A percentile compares a stretch with the other conserved stretches of the same genome.
These are phyloP conservation scores for Hypomontagnella monticulosa DNA, from an alignment of 495 filamentous ascomycete genomes.

Conservation along the genomic window DNA sequence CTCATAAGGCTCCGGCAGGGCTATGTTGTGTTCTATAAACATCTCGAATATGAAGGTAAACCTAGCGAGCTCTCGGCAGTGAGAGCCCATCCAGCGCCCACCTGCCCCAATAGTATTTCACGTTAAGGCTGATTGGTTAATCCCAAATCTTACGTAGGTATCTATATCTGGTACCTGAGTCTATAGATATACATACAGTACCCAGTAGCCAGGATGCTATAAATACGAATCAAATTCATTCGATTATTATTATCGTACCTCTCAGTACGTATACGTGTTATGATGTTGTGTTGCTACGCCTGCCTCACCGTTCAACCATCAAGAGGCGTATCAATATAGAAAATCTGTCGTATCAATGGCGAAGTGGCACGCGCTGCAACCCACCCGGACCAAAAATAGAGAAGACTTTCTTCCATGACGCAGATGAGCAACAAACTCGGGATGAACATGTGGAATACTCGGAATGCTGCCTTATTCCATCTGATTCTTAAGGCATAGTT, in stretches of 20 bases:
- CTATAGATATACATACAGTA: background rate
- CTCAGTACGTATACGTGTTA: no score
- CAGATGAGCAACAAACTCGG: conserved; percentile 7
- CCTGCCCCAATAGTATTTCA: conserved; percentile 11
- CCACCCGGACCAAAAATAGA: conserved; percentile 27
- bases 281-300: no score
- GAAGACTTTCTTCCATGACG: conserved; percentile 23
- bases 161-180: conserved; percentile 1
- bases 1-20: no score
- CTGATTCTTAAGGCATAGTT: no score
- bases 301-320: background rate
- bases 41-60: no score
- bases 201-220: no score
- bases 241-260: no score
- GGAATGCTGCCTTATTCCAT: no score
- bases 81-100: background rate
- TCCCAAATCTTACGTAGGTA: conserved; percentile 16
- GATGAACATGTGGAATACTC: background rate
- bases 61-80: no score
- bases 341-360: conserved; percentile 3
- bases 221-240: no score
- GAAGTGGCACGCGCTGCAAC: conserved; percentile 24
- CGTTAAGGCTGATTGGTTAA: conserved; percentile 21
- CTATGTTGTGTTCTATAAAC: no score
- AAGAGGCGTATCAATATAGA: background rate